Evolutionary conservation across 176 grass and related monocot genomes (phyloP).

Genomic region (Triticum timopheevii): DNA sequence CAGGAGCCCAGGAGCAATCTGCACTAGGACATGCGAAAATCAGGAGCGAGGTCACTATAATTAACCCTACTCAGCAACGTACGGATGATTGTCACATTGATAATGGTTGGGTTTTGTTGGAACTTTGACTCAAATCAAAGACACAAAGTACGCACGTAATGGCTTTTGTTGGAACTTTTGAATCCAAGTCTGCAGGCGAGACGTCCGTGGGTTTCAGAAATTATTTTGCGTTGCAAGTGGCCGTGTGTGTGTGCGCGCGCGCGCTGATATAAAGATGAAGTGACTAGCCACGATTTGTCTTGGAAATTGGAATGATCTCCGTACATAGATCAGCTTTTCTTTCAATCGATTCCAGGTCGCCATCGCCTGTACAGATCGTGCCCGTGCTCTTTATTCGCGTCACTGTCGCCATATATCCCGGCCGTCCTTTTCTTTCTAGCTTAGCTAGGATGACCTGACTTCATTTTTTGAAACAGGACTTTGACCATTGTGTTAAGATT

Average conservation of each 20-base stretch:
- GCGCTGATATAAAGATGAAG: too few species aligned
- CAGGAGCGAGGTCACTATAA: not conserved
- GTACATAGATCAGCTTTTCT: too few species aligned
- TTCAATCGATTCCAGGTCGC: too few species aligned
- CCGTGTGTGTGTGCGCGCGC: too few species aligned
- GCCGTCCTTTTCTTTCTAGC: not conserved
- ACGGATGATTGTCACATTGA: not conserved
- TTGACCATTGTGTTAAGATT: not conserved
- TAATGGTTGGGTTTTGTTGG: not conserved
- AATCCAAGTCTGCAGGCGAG: not conserved
- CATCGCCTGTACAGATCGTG: too few species aligned
- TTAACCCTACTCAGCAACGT: not conserved
- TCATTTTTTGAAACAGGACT: not conserved
- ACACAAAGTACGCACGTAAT: not conserved
- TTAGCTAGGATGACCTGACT: not conserved
- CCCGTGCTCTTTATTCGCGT: not conserved
- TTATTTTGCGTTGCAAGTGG: too few species aligned
- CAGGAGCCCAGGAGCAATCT: too few species aligned
- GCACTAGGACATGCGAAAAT: not conserved
- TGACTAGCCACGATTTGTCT: not conserved
- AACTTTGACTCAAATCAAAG: not conserved
- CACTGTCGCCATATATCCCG: not conserved
- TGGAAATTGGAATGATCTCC: too few species aligned
- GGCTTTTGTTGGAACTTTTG: not conserved
- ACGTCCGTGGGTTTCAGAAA: too few species aligned